A percentile compares a stretch with the other conserved stretches of the same genome.
Evolutionary conservation across 2,329 filamentous ascomycete species (phyloP).

Genomic region (Alternaria metachromatica): DNA sequence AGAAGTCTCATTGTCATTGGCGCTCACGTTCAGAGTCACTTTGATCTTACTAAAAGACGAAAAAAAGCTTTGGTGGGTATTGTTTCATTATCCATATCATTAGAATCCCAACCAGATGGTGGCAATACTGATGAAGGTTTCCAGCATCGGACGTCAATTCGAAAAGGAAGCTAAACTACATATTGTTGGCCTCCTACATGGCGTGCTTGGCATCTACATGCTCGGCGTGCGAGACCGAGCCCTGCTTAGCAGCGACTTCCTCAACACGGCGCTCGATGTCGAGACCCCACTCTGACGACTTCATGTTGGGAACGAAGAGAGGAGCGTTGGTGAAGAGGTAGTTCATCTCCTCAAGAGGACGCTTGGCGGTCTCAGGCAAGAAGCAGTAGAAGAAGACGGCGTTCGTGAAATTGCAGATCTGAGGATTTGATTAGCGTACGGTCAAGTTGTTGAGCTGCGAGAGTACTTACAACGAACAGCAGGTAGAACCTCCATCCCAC

Average conservation of each 20-base stretch:
- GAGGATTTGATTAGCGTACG: background rate
- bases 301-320: conserved; percentile 66
- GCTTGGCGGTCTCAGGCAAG: conserved; percentile 69
- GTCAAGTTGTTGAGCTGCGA: background rate
- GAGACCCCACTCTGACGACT: conserved; percentile 59
- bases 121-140: background rate
- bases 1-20: background rate
- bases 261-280: conserved; percentile 67
- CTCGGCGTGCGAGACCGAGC: conserved; percentile 29
- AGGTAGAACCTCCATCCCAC: conserved; percentile 66
- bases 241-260: conserved; percentile 63
- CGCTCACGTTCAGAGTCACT: background rate
- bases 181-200: background rate
- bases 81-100: background rate
- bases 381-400: conserved; percentile 72
- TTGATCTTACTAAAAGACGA: background rate
- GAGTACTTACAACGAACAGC: conserved; percentile 61
- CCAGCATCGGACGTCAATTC: no score
- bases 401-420: conserved; percentile 72
- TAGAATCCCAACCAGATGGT: background rate
- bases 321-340: conserved; percentile 70
- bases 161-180: no score
- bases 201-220: background rate
- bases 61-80: background rate
- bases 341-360: conserved; percentile 73